Conservation (phyloP, 495 filamentous ascomycete species). For the Cercophora scortea region DNA sequence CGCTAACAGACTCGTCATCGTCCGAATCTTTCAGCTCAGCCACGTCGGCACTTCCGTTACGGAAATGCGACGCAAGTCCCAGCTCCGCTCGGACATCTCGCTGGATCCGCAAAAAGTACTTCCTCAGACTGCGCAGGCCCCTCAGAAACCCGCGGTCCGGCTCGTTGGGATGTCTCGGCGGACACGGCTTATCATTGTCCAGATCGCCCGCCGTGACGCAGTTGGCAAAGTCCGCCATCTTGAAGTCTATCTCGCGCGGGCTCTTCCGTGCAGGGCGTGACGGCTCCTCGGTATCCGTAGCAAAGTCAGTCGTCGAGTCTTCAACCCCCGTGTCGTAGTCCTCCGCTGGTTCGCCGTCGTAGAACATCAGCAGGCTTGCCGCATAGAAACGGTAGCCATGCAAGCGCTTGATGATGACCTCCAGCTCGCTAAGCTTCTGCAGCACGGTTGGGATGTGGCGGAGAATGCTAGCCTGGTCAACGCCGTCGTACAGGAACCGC, state of each 20-base stretch:
- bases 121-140: constrained; percentile 67
- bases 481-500: constrained; percentile 87
- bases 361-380: constrained; percentile 86
- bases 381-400: constrained; percentile 92
- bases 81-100: constrained; percentile 60
- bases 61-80: constrained; percentile 15
- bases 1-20: too few relatives aligned
- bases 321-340: constrained; percentile 42
- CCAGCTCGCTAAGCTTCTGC: constrained; percentile 71
- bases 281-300: constrained; percentile 42
- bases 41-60: too few relatives aligned
- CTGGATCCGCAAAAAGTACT: constrained; percentile 85
- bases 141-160: constrained; percentile 86
- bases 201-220: constrained; percentile 85
- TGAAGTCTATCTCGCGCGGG: constrained; percentile 66
- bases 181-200: constrained; percentile 54
- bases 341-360: constrained; percentile 64
- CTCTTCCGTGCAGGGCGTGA: constrained; percentile 27
- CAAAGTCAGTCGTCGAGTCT: constrained; percentile 39
- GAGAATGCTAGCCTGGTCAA: constrained; percentile 64
- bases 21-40: too few relatives aligned
- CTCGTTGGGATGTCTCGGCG: constrained; percentile 69
- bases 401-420: constrained; percentile 70
- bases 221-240: constrained; percentile 98
- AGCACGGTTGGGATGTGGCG: constrained; percentile 83